Conservation (phyloP, 2,329 filamentous ascomycete species). For the Calonectria pteridis region DNA sequence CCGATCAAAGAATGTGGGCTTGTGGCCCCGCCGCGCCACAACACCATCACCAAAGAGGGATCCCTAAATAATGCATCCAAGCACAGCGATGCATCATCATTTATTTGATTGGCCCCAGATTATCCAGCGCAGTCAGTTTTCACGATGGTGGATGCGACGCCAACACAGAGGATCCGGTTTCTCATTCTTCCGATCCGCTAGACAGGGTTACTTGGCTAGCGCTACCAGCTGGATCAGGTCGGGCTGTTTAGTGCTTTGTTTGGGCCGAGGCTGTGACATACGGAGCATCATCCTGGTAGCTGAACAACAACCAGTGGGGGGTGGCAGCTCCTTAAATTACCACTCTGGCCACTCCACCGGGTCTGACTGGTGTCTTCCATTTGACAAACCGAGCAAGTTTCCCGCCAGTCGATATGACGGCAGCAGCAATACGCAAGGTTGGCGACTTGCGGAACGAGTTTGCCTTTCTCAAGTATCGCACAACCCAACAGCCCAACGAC, state of each 20-base stretch:
- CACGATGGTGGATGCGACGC: background rate
- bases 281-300: conserved; percentile 3
- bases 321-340: conserved; percentile 2
- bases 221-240: background rate
- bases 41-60: background rate
- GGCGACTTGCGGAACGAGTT: conserved; percentile 13
- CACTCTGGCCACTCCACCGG: background rate
- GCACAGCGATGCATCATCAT: background rate
- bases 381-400: background rate
- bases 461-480: conserved; percentile 25
- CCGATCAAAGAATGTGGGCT: background rate
- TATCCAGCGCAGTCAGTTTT: background rate
- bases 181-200: conserved; percentile 2
- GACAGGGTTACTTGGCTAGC: background rate
- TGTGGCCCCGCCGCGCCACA: background rate
- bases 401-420: background rate
- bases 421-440: background rate
- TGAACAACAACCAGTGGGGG: background rate
- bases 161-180: background rate
- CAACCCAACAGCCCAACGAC: background rate
- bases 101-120: background rate
- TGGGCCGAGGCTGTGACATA: background rate
- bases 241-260: background rate
- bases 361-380: background rate
- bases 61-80: background rate